Conservation (phyloP, 1,284 basidiomycete species). For the Sanguinoderma infundibulare region DNA sequence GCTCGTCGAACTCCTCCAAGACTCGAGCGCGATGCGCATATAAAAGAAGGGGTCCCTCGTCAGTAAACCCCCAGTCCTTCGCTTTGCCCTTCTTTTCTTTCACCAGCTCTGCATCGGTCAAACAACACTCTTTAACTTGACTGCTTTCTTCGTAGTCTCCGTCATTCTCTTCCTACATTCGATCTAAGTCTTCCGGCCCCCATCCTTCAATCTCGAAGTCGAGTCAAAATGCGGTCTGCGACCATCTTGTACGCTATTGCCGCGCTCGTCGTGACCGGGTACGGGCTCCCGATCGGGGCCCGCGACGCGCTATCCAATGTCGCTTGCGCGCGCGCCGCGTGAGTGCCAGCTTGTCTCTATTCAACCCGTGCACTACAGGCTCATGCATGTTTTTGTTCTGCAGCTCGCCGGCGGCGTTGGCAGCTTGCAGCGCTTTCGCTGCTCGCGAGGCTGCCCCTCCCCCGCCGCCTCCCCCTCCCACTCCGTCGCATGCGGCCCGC, state of each 20-base stretch:
- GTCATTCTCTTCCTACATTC: constrained; percentile 23
- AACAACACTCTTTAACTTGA: constrained; percentile 18
- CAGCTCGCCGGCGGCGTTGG: too few species aligned
- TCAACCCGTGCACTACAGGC: too few species aligned
- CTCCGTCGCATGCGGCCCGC: too few species aligned
- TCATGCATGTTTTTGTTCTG: too few species aligned
- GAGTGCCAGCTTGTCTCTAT: too few species aligned
- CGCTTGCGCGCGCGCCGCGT: too few species aligned
- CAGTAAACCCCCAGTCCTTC: neutral
- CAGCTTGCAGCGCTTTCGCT: too few species aligned
- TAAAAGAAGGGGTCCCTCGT: neutral
- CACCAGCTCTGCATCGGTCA: constrained; percentile 27
- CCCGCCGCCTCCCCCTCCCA: too few species aligned
- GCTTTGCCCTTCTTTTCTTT: constrained; percentile 18
- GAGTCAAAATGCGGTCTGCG: constrained; percentile 23
- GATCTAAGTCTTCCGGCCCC: neutral
- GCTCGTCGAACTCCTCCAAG: constrained; percentile 8
- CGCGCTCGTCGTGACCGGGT: constrained; percentile 15
- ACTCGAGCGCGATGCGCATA: neutral
- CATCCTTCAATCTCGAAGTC: neutral
- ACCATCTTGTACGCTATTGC: constrained; percentile 26
- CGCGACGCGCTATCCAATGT: too few species aligned
- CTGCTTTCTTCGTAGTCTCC: constrained; percentile 27
- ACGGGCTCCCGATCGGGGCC: too few species aligned
- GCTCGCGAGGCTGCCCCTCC: too few species aligned